Evolutionary conservation across 164 flowering plant genomes (phyloP).

Genomic region (Nymphaea colorata): DNA sequence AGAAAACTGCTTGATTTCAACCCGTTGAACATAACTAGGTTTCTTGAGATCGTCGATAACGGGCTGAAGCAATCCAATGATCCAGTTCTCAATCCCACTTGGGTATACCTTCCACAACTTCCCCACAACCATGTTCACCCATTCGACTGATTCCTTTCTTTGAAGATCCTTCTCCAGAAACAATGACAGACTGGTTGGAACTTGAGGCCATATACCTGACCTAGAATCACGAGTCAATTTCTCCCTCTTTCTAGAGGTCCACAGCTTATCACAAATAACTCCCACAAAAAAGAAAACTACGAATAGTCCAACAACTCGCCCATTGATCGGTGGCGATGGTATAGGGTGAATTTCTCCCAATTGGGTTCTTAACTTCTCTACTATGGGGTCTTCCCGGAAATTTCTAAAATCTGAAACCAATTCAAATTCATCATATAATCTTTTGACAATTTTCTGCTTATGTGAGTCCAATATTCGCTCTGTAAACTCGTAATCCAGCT

Average conservation of each 20-base stretch:
- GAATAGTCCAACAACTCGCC: constrained; percentile 50
- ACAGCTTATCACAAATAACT: constrained; percentile 78
- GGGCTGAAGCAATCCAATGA: constrained; percentile 88
- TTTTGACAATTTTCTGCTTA: constrained; percentile 18
- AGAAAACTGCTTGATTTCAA: constrained; percentile 91
- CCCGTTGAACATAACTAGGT: constrained; percentile 89
- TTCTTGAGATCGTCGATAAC: constrained; percentile 80
- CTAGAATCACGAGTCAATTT: constrained; percentile 17
- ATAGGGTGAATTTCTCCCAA: constrained; percentile 88
- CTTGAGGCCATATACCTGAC: constrained; percentile 59
- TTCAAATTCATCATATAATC: constrained; percentile 35
- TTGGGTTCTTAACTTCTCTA: constrained; percentile 84
- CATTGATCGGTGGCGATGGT: constrained; percentile 79
- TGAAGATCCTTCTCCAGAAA: constrained; percentile 83
- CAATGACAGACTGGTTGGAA: constrained; percentile 66
- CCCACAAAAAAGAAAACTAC: constrained; percentile 91
- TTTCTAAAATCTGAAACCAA: constrained; percentile 37
- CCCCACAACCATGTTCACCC: constrained; percentile 99
- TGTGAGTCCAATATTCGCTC: constrained; percentile 20
- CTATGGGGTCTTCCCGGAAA: constrained; percentile 73
- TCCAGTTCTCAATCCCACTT: constrained; percentile 78
- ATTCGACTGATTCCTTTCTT: constrained; percentile 94
- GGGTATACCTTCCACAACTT: constrained; percentile 95
- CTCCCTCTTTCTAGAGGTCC: constrained; percentile 61
- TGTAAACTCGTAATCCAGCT: constrained; percentile 21